Percentiles rank a stretch among this genome's conserved stretches.
phyloP scores from a whole-genome alignment of 2,329 filamentous ascomycete genomes.

The Epicoccum nigrum region DNA sequence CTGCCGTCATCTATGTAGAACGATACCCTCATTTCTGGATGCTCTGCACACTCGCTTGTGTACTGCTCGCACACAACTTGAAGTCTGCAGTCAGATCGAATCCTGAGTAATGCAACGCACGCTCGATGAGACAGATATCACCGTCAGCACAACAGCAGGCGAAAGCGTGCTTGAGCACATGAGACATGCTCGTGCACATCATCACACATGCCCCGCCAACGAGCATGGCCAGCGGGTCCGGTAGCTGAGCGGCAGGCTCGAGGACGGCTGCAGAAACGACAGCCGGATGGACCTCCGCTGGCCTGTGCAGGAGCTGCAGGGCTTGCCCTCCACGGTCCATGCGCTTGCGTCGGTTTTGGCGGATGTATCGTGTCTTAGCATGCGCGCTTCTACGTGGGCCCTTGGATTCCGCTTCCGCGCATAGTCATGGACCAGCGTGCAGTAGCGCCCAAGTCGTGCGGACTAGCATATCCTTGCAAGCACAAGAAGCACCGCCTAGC shows the following conservation, averaged over 20 bases:
- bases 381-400: conserved; percentile 28
- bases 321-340: conserved; percentile 23
- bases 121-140: not conserved
- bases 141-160: conserved; percentile 1
- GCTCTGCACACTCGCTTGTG: not conserved
- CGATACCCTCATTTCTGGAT: not conserved
- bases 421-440: conserved; percentile 27
- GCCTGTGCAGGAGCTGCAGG: conserved; percentile 24
- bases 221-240: conserved; percentile 11
- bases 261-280: conserved; percentile 24
- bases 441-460: conserved; percentile 33
- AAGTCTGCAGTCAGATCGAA: not conserved
- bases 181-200: conserved; percentile 21
- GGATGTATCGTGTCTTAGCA: conserved; percentile 17
- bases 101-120: not conserved
- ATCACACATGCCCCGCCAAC: conserved; percentile 21
- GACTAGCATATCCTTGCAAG: conserved; percentile 20
- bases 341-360: conserved; percentile 33
- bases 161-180: conserved; percentile 2
- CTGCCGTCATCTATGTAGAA: not conserved
- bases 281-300: conserved; percentile 28
- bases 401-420: conserved; percentile 39
- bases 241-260: conserved; percentile 12
- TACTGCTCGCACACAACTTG: not conserved
- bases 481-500: conserved; percentile 21